Evolutionary conservation across 805 yeast genomes (phyloP).

Genomic region (Scheffersomyces stipitis): DNA sequence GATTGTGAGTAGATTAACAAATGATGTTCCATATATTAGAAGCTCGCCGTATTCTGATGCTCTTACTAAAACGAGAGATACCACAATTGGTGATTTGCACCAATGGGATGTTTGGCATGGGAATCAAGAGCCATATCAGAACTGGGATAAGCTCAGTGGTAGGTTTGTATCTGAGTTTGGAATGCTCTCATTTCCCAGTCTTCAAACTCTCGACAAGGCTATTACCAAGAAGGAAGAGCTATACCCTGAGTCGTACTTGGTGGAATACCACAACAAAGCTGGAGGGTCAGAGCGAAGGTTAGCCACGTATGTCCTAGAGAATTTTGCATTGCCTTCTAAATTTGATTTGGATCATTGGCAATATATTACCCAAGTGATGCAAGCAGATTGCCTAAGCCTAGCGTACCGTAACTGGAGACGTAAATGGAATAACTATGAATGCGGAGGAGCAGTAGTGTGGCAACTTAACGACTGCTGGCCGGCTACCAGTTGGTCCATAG

Average conservation of each 20-base stretch:
- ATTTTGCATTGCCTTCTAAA: constrained; percentile 29
- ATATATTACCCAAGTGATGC: constrained; percentile 53
- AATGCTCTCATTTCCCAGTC: constrained; percentile 46
- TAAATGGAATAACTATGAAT: constrained; percentile 41
- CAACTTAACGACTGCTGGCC: constrained; percentile 57
- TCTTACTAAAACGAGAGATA: constrained; percentile 23
- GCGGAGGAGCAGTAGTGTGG: constrained; percentile 53
- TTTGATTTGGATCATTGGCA: constrained; percentile 43
- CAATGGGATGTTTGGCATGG: constrained; percentile 64
- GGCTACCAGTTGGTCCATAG: constrained; percentile 48
- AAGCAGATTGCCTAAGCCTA: constrained; percentile 47
- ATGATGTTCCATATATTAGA: constrained; percentile 38
- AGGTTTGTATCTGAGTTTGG: constrained; percentile 56
- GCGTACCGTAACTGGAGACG: constrained; percentile 50
- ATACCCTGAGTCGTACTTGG: constrained; percentile 42
- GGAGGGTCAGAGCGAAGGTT: constrained; percentile 47
- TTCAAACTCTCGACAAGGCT: constrained; percentile 32
- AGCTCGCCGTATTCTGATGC: constrained; percentile 52
- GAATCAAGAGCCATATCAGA: constrained; percentile 46
- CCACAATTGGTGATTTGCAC: constrained; percentile 48
- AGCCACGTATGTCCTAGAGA: constrained; percentile 47
- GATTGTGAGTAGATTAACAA: constrained; percentile 19
- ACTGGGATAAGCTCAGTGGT: constrained; percentile 47
- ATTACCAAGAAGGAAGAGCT: constrained; percentile 37
- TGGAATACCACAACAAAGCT: constrained; percentile 51